Evolutionary conservation across 1,139 yeast species (phyloP), one percentile per base, ranked within the genome.

Genomic region (Blastobotrys indianensis): DNA sequence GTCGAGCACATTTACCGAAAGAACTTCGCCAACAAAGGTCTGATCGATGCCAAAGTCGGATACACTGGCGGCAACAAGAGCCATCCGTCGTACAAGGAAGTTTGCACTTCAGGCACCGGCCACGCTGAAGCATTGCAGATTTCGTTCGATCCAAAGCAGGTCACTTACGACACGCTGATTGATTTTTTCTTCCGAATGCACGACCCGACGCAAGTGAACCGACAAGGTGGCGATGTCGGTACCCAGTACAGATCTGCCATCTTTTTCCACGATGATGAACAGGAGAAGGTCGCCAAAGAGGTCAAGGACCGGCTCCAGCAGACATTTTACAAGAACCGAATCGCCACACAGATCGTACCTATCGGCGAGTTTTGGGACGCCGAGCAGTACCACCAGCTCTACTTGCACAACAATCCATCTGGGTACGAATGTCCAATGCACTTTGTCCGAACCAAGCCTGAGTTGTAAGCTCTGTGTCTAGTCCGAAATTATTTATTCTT

Each of bases 391-490:
- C 97, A 92, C 64, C 97, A 92, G 62, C 61, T 75, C 51, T 92
- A 92, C 64, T 72, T 90, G 59, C 73, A 74, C 46, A 80, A 78
- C 60, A 87, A 90, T 62, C 95, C 96, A 1, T 68, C 70, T 3
- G 97, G 97, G 3, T 85, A 87, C 66, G 85, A 83, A 51, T 90
- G 97, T 64, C 94, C 96, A 20, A 80, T 90, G 4, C 97, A 90
- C 62, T 87, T 75, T 52, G 61, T 83, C 43, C 77, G 95, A 58
- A 64, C 71, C 6, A 49, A 49, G 42, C 65, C 67, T 10, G 62
- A 59, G 44, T 38, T 54, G 31, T 45, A 35, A 42, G 9, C 25
- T 15, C 32, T 20, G 25, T 20, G 25, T 4, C 25, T n/a, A 12
- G 36, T 33, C 36, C 11, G 28, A 20, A 20, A 4, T 20, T 20